Percentiles rank a stretch among this genome's conserved stretches.
Conservation (phyloP, 1,284 basidiomycete genomes). For the Heimioporus punctisporus region DNA sequence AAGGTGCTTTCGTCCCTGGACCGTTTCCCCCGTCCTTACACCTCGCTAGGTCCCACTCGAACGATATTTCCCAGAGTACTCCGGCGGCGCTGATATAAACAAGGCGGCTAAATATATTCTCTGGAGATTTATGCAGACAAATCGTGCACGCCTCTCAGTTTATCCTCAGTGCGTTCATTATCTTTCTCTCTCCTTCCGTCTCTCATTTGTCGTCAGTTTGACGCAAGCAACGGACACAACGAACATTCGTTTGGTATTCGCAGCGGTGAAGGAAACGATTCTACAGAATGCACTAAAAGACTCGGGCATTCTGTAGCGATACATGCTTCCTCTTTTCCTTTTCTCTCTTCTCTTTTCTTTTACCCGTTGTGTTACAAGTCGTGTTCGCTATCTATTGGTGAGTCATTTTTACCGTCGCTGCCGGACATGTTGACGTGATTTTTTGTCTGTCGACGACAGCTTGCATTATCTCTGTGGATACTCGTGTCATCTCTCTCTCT, state of each 20-base stretch:
- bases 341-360: neutral
- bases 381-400: slow-evolving; percentile 29
- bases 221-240: slow-evolving; percentile 83
- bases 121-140: slow-evolving; percentile 97
- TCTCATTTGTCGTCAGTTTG: slow-evolving; percentile 44
- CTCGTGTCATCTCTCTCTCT: slow-evolving; percentile 8
- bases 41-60: slow-evolving; percentile 72
- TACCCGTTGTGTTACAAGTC: slow-evolving; percentile 6
- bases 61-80: slow-evolving; percentile 94
- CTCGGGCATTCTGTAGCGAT: slow-evolving; percentile 66
- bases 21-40: neutral
- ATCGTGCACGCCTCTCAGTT: slow-evolving; percentile 85
- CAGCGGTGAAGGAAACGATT: slow-evolving; percentile 98
- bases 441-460: slow-evolving; percentile 16
- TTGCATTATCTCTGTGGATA: slow-evolving; percentile 36
- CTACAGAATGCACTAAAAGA: slow-evolving; percentile 88
- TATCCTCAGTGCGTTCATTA: slow-evolving; percentile 83
- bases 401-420: neutral
- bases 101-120: slow-evolving; percentile 98
- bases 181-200: neutral
- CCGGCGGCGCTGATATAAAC: slow-evolving; percentile 93
- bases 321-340: neutral
- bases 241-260: slow-evolving; percentile 91
- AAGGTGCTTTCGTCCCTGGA: slow-evolving; percentile 49
- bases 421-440: neutral